These are phyloP conservation scores for Elsinoe arachidis DNA, from an alignment of 2,329 filamentous ascomycete genomes.

Conservation along the genomic window DNA sequence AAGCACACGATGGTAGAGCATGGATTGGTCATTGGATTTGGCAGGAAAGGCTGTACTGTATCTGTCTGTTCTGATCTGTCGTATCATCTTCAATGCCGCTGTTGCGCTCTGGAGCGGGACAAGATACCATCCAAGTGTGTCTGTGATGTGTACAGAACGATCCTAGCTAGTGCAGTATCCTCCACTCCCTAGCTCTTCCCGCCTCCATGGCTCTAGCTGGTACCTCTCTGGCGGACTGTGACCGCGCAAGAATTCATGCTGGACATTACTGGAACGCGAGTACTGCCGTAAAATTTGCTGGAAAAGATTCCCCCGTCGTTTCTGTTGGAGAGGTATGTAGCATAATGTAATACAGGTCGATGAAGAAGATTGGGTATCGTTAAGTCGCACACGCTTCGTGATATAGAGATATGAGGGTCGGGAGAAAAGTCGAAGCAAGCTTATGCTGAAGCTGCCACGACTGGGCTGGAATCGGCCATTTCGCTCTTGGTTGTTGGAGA, in stretches of 20 bases:
- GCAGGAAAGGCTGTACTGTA: neutral
- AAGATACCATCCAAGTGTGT: neutral
- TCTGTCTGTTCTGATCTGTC: constrained; percentile 1
- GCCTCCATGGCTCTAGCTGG: neutral
- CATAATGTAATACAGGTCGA: constrained; percentile 14
- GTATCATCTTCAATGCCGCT: constrained; percentile 8
- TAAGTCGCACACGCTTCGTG: constrained; percentile 12
- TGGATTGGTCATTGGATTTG: neutral
- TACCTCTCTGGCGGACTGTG: neutral
- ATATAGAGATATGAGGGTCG: neutral
- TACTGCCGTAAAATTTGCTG: constrained; percentile 7
- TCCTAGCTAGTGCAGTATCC: neutral
- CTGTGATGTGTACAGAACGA: too few species aligned
- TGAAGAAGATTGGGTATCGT: constrained; percentile 17
- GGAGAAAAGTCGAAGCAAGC: neutral
- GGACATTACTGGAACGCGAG: constrained; percentile 4
- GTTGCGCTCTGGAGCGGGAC: neutral
- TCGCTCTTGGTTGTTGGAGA: constrained; percentile 28
- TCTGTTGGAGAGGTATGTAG: constrained; percentile 1
- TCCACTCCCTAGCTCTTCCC: neutral
- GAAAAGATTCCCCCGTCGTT: neutral
- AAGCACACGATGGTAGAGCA: neutral
- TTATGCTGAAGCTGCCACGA: constrained; percentile 23
- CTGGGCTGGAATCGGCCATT: constrained; percentile 24
- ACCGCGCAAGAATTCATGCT: neutral